Base-by-base conservation (phyloP, 139 green algal genomes). In the Tetradesmus obliquus region DNA sequence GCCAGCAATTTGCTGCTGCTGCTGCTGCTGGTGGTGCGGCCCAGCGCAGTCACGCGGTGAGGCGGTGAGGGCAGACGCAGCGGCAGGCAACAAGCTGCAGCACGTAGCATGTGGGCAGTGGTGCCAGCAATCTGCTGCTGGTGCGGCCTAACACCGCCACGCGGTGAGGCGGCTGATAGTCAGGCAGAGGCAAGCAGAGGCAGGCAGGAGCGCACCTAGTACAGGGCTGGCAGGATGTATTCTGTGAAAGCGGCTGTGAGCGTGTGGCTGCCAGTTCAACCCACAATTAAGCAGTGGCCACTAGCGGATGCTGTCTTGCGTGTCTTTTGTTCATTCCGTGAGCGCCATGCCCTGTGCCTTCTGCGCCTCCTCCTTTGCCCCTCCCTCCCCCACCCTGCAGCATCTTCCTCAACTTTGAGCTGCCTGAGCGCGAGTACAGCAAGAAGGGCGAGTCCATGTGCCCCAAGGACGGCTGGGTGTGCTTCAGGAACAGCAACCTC, bases 401-500 rank as follows among this genome's bases (percentile, higher is more conserved):
- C 76, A 90, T 99, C 24, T 98, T 98, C 87, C 92, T 99, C 13
- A 99, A 97, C 93, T 88, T 99, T 66, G 97, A 99, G 93, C 96
- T 98, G 10, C 94, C 93, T 1, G 98, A 99, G 95, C 98, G 97
- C 92, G 94, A 95, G 15, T 98, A 99, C 95, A 95, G 57, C 71
- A 97, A 96, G 93, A 91, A 93, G 89, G 92, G 95, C n/a, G 93
- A 96, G 94, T 93, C 97, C 62, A 97, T 99, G 96, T 98, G 96
- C 93, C 92, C 95, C 84, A 95, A 92, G 24, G 98, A 99, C 91
- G 98, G 97, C 55, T 99, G 95, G 71, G 98, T 99, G 13, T 95
- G 87, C 92, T 98, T 99, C 91, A 92, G 94, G 60, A 99, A 99
- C 96, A 97, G 95, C 60, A 94, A 99, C 91, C 96, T 99, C 57